Base-by-base conservation (phyloP, 257 asterid species). In the Oldenlandia corymbosa region DNA sequence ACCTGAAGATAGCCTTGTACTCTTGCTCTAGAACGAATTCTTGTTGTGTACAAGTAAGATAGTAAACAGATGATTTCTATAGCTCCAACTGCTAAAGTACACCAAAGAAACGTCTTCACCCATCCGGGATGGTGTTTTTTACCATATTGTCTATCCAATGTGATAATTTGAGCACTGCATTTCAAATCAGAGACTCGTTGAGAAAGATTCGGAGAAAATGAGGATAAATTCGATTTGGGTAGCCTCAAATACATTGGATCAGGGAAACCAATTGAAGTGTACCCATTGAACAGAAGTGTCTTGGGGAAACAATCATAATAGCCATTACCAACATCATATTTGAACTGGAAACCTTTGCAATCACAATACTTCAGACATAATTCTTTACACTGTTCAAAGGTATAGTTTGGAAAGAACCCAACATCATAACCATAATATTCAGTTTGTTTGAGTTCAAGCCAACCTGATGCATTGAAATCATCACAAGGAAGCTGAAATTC, bases 401-500 rank as follows among this genome's bases (percentile, higher is more conserved):
- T 69, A 34, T 27, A 50, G 62, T 76, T 76, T 0, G 5, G 42
- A 42, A 13, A 64, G 57, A 10, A 58, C 10, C 63, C 72, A 36
- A 75, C 36, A 31, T 81, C 84, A 65, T 55, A 75, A 0, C 87
- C 84, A 12, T 78, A 81, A 31, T 63, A 78, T 46, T 81, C 84
- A 6, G 43, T 57, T 36, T 75, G 68, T 4, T 36, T 57, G 47
- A 78, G 30, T 21, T 66, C 64, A 34, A 67, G 41, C 58, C 75
- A 75, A 14, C 43, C 51, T 1, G 64, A 30, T 0, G 67, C 43
- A 10, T 23, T 26, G 5, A 27, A 56, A 63, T 57, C 60, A 0
- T 60, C 52, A 53, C 78, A 52, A n/a, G 81, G 42, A 0, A 57
- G 8, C 24, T 67, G 14, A 52, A 75, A 81, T 11, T 73, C 64